A percentile compares a stretch with the other conserved stretches of the same genome.
Evolutionary conservation across 2,329 filamentous ascomycete genomes (phyloP).

Genomic region (Geosmithia flava): DNA sequence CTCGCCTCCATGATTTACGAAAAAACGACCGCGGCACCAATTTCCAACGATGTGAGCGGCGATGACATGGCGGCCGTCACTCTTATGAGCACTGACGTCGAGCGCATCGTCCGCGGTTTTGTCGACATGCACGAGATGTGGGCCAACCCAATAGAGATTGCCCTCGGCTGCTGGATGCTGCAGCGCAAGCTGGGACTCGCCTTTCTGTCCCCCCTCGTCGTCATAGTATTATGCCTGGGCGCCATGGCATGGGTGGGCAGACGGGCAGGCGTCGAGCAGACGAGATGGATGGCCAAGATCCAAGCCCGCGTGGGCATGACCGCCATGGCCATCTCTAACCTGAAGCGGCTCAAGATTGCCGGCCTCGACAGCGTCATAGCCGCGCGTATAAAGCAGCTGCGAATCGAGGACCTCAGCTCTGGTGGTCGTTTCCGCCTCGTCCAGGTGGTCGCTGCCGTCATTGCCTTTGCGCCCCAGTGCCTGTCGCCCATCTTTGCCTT

Average conservation of each 20-base stretch:
- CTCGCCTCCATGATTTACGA: constrained; percentile 19
- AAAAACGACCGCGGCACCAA: constrained; percentile 17
- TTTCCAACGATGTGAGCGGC: constrained; percentile 14
- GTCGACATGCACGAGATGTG: constrained; percentile 25
- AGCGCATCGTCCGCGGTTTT: constrained; percentile 23
- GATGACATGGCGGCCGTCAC: constrained; percentile 27
- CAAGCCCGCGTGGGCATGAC: constrained; percentile 20
- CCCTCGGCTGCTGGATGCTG: constrained; percentile 32
- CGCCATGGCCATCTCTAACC: constrained; percentile 15
- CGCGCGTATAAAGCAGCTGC: constrained; percentile 7
- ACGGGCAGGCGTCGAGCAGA: constrained; percentile 12
- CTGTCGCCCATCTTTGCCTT: constrained; percentile 14
- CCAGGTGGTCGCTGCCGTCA: constrained; percentile 4
- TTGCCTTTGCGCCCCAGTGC: constrained; percentile 15
- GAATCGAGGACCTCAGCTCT: constrained; percentile 8
- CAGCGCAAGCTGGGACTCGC: constrained; percentile 31
- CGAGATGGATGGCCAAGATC: constrained; percentile 20
- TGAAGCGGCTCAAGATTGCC: constrained; percentile 19
- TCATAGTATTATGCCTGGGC: constrained; percentile 17
- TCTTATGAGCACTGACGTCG: constrained; percentile 35
- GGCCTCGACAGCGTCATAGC: constrained; percentile 11
- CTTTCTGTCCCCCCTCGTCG: constrained; percentile 31
- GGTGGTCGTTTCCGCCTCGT: constrained; percentile 8
- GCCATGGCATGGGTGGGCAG: constrained; percentile 1
- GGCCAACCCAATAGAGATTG: constrained; percentile 26